Evolutionary conservation across 2,329 filamentous ascomycete species (phyloP), one percentile per base, ranked within the genome.

Genomic region (Colletotrichum coccodes): DNA sequence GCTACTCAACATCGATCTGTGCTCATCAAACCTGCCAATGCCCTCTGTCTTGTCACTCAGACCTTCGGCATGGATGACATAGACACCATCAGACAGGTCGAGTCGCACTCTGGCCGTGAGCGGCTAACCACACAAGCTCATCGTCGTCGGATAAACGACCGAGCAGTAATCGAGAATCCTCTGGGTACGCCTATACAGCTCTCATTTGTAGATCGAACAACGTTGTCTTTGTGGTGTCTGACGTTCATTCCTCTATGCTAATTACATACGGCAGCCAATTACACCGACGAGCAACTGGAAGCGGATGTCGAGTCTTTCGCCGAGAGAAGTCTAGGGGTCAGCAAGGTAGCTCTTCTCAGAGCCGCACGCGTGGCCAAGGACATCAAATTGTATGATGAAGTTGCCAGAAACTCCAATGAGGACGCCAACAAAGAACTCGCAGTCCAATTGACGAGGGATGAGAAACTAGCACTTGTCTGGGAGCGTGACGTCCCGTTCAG

Each of bases 321-420:
- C 2, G 38, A 71, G 14, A 72, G 59, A 1, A 73, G 75, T 34
- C 71, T 82, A 3, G 75, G 75, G 0, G 79, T 82, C 8, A 64
- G 74, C 1, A 75, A 73, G 26, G 63, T 76, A 5, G 71, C 74
- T 2, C 70, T 83, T 1, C 69, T 83, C 8, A 75, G 81, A 21
- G 81, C 80, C 8, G 82, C 81, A 23, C 76, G 77, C 11, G 81
- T 84, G 6, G 82, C 80, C 14, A 82, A 81, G 49, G 79, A 83
- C 46, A 77, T 80, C 40, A 76, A 75, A 0, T 67, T 76, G 1
- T 84, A 83, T 56, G 81, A 83, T 53, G 73, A 76, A 14, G 75
- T 81, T 21, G 79, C 81, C 8, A 75, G 75, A 4, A 76, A 70
- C 58, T 60, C 71, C 7, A 74, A 73, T 34, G 70, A 62, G 23